Conservation (phyloP, 495 filamentous ascomycete genomes). For the Melanomma pulvis-pyrius region DNA sequence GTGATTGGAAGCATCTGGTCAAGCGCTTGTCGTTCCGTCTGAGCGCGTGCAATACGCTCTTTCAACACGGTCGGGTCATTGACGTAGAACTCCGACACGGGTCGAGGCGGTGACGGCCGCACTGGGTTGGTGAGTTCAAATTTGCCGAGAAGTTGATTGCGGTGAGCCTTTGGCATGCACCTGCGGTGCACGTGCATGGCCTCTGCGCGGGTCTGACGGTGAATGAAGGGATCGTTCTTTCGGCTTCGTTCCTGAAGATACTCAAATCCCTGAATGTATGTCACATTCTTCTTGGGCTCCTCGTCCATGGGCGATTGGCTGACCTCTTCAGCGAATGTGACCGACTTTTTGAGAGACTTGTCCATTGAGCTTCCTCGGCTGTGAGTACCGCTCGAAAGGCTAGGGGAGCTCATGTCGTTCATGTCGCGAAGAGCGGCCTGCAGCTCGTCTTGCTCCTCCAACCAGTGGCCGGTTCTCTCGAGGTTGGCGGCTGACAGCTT, state of each 20-base stretch:
- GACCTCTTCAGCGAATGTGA: constrained; percentile 69
- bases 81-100: constrained; percentile 43
- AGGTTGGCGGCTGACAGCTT: constrained; percentile 65
- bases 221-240: constrained; percentile 73
- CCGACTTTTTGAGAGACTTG: constrained; percentile 62
- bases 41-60: constrained; percentile 56
- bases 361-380: constrained; percentile 37
- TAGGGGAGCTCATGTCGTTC: constrained; percentile 50
- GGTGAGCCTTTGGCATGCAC: constrained; percentile 42
- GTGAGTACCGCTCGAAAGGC: constrained; percentile 14
- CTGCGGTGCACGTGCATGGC: constrained; percentile 82
- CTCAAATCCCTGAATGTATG: constrained; percentile 91
- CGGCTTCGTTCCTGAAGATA: constrained; percentile 62
- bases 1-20: constrained; percentile 71
- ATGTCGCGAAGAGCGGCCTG: constrained; percentile 64
- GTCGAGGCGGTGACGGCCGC: constrained; percentile 52
- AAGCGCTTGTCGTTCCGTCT: constrained; percentile 78
- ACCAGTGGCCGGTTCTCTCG: constrained; percentile 81
- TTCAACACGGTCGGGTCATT: constrained; percentile 55
- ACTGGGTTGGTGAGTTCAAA: constrained; percentile 63
- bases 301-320: constrained; percentile 28
- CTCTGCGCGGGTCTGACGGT: constrained; percentile 83
- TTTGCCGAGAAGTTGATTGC: constrained; percentile 73
- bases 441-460: constrained; percentile 65
- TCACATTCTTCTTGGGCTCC: constrained; percentile 61